A percentile compares a stretch with the other conserved stretches of the same genome.
Evolutionary conservation across 2,329 filamentous ascomycete genomes (phyloP).

Genomic region (Hymenoscyphus occultus): DNA sequence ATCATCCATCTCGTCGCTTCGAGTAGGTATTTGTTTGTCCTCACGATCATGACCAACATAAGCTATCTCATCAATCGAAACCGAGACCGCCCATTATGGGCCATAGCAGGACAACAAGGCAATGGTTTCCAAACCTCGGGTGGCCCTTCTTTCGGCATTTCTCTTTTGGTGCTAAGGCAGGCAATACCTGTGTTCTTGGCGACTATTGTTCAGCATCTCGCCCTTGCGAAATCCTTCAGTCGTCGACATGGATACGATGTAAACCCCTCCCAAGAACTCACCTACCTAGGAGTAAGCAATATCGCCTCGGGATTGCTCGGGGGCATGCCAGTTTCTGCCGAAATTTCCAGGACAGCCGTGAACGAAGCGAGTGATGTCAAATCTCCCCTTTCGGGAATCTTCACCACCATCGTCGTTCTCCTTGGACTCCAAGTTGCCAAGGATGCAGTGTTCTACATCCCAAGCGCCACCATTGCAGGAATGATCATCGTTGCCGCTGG

Average conservation of each 20-base stretch:
- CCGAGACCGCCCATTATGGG: constrained; percentile 47
- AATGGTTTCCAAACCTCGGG: constrained; percentile 49
- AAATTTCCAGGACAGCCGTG: constrained; percentile 65
- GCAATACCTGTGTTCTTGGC: constrained; percentile 46
- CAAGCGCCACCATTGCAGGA: constrained; percentile 60
- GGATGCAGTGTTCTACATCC: constrained; percentile 64
- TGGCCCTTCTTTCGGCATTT: constrained; percentile 40
- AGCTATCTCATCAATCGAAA: constrained; percentile 60
- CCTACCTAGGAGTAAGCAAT: constrained; percentile 60
- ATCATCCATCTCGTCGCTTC: constrained; percentile 57
- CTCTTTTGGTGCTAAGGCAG: constrained; percentile 47
- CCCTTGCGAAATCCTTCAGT: constrained; percentile 62
- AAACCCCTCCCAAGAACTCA: constrained; percentile 63
- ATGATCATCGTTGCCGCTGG: constrained; percentile 46
- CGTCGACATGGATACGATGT: constrained; percentile 60
- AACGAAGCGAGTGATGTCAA: constrained; percentile 63
- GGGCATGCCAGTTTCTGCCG: constrained; percentile 60
- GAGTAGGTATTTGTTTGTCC: constrained; percentile 57
- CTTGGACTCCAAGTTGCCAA: constrained; percentile 60
- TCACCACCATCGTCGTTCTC: constrained; percentile 60
- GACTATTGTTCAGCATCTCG: constrained; percentile 54
- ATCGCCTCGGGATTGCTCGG: constrained; percentile 64
- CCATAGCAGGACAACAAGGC: constrained; percentile 55
- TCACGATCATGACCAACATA: constrained; percentile 61
- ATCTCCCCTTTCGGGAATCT: constrained; percentile 57